phyloP scores from a whole-genome alignment of 768 basidiomycete species.

The Tubosaeta sp. region DNA sequence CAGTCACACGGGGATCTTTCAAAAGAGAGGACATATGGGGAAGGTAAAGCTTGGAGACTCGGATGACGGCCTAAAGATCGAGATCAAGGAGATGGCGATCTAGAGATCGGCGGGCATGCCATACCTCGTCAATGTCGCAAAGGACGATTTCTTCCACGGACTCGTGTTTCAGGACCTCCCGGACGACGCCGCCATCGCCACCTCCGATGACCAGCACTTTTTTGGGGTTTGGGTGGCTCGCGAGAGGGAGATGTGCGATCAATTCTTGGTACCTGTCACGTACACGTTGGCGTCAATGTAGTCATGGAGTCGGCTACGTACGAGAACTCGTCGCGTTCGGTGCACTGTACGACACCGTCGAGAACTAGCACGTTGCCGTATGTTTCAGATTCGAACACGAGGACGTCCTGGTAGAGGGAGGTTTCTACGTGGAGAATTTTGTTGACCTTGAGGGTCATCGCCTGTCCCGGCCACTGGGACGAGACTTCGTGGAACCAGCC shows the following conservation, averaged over 20 bases:
- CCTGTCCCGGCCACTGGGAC: slow-evolving; percentile 95
- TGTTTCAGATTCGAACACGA: slow-evolving; percentile 94
- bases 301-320: slow-evolving; percentile 38
- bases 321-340: slow-evolving; percentile 99
- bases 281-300: not conserved
- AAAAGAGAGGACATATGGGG: slow-evolving; percentile 91
- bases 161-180: slow-evolving; percentile 93
- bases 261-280: slow-evolving; percentile 90
- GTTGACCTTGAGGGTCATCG: slow-evolving; percentile 95
- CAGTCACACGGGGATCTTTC: slow-evolving; percentile 72
- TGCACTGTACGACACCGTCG: slow-evolving; percentile 94
- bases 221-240: slow-evolving; percentile 93
- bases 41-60: slow-evolving; percentile 89
- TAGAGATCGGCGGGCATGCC: slow-evolving; percentile 1
- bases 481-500: slow-evolving; percentile 97
- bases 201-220: slow-evolving; percentile 97
- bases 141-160: slow-evolving; percentile 89
- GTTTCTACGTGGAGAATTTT: slow-evolving; percentile 93
- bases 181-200: slow-evolving; percentile 96
- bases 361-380: slow-evolving; percentile 97
- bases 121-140: slow-evolving; percentile 95
- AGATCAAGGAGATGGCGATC: not conserved
- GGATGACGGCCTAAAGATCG: slow-evolving; percentile 71
- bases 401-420: slow-evolving; percentile 92
- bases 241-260: slow-evolving; percentile 96